Conservation (phyloP, 805 yeast genomes). For the Saccharomycopsis sp. region DNA sequence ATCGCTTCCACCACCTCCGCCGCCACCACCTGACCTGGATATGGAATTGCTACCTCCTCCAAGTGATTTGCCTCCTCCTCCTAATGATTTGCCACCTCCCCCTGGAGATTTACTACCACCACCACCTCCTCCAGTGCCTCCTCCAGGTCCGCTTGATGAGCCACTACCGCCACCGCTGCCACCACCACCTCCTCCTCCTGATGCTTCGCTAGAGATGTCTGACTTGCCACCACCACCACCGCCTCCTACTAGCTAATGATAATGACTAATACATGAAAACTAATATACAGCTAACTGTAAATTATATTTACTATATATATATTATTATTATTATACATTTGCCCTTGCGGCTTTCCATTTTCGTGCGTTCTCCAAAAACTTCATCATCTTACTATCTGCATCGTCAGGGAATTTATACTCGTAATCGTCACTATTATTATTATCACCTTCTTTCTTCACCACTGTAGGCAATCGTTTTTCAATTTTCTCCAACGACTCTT, state of each 20-base stretch:
- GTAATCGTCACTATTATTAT: slow-evolving; percentile 15
- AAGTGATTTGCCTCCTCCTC: slow-evolving; percentile 9
- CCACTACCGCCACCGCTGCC: slow-evolving; percentile 24
- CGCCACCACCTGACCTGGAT: too few species aligned
- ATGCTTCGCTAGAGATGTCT: background rate
- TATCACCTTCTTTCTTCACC: slow-evolving; percentile 33
- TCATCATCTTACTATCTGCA: slow-evolving; percentile 22
- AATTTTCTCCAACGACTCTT: slow-evolving; percentile 31
- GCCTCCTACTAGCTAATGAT: background rate
- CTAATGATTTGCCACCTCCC: slow-evolving; percentile 23
- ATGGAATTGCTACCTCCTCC: slow-evolving; percentile 12
- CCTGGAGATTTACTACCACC: slow-evolving; percentile 6
- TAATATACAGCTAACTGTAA: background rate
- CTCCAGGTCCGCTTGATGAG: slow-evolving; percentile 23
- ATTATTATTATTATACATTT: background rate
- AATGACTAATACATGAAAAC: background rate
- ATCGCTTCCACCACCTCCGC: slow-evolving; percentile 10
- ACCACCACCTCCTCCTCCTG: slow-evolving; percentile 23
- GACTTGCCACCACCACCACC: background rate
- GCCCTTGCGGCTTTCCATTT: slow-evolving; percentile 35
- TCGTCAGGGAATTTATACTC: slow-evolving; percentile 14
- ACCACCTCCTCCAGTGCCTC: slow-evolving; percentile 26
- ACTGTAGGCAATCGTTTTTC: slow-evolving; percentile 46
- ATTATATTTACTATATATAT: slow-evolving; percentile 22
- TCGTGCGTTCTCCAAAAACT: slow-evolving; percentile 40